Percentiles rank a stretch among this genome's conserved stretches.
phyloP scores from a whole-genome alignment of 306 rosid species.

The Carpinus viminea region DNA sequence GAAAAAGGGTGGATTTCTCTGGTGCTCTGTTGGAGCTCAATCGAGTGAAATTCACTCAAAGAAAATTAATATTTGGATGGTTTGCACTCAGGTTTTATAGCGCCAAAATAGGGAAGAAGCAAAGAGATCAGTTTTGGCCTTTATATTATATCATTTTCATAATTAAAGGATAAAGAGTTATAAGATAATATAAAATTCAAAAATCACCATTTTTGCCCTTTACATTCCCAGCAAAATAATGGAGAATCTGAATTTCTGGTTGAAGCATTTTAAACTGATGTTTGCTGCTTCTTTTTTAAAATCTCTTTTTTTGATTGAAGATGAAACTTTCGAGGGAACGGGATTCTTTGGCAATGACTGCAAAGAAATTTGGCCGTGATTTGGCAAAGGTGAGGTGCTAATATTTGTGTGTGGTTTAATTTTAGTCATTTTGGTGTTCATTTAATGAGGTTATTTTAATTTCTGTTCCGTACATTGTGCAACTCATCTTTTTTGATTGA shows the following conservation, averaged over 20 bases:
- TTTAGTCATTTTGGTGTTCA: not conserved
- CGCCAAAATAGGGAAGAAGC: not conserved
- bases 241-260: constrained; percentile 1
- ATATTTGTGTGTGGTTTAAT: constrained; percentile 1
- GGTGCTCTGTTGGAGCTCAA: too few relatives aligned
- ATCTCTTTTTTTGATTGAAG: constrained; percentile 40
- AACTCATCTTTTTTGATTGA: not conserved
- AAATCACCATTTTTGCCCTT: not conserved
- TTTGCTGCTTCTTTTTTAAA: not conserved
- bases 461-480: not conserved
- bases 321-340: constrained; percentile 65
- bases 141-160: not conserved
- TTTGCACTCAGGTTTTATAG: not conserved
- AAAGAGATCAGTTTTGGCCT: not conserved
- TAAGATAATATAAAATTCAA: not conserved
- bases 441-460: not conserved
- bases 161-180: not conserved
- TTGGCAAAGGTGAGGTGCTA: constrained; percentile 62
- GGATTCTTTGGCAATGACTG: constrained; percentile 65
- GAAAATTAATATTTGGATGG: too few relatives aligned
- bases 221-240: not conserved
- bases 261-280: constrained; percentile 6
- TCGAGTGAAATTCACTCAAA: too few relatives aligned
- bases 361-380: constrained; percentile 80
- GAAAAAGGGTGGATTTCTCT: too few relatives aligned